Evolutionary conservation across 768 basidiomycete species (phyloP).

Genomic region (Obba rivulosa): DNA sequence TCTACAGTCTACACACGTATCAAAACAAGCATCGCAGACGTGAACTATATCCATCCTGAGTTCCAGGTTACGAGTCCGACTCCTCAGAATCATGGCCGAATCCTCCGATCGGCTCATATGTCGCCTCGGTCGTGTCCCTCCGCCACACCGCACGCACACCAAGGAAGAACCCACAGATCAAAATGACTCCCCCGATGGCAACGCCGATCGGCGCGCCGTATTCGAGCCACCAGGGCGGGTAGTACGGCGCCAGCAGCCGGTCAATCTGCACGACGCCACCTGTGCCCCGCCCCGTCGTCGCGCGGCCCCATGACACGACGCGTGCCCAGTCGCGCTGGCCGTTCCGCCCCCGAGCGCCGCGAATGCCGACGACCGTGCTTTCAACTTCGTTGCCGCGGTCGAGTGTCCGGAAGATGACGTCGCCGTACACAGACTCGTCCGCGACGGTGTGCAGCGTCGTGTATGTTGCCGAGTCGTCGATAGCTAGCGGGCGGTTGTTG

Average conservation of each 20-base stretch:
- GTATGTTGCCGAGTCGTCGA: slow-evolving; percentile 71
- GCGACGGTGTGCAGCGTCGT: slow-evolving; percentile 65
- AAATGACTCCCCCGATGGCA: slow-evolving; percentile 48
- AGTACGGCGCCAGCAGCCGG: slow-evolving; percentile 75
- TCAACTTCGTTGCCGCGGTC: slow-evolving; percentile 30
- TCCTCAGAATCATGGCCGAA: slow-evolving; percentile 50
- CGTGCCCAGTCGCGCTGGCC: slow-evolving; percentile 58
- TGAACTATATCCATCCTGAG: too few relatives aligned
- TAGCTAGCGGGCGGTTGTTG: slow-evolving; percentile 66
- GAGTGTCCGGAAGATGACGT: slow-evolving; percentile 70
- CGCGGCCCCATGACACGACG: slow-evolving; percentile 70
- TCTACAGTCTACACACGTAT: too few relatives aligned
- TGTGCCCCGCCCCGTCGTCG: slow-evolving; percentile 62
- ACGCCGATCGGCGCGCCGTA: slow-evolving; percentile 69
- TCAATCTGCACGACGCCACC: slow-evolving; percentile 92
- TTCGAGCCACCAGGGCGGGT: slow-evolving; percentile 78
- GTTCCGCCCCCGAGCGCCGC: slow-evolving; percentile 64
- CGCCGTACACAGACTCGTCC: slow-evolving; percentile 59
- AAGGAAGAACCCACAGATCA: slow-evolving; percentile 69
- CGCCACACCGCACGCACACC: slow-evolving; percentile 69
- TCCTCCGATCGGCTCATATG: slow-evolving; percentile 87
- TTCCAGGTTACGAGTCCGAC: background rate
- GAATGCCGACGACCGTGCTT: slow-evolving; percentile 62
- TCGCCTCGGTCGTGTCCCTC: slow-evolving; percentile 73
- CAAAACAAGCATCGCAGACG: too few relatives aligned